Evolutionary conservation across 139 green algal species (phyloP).

Genomic region (Closterium sp.): DNA sequence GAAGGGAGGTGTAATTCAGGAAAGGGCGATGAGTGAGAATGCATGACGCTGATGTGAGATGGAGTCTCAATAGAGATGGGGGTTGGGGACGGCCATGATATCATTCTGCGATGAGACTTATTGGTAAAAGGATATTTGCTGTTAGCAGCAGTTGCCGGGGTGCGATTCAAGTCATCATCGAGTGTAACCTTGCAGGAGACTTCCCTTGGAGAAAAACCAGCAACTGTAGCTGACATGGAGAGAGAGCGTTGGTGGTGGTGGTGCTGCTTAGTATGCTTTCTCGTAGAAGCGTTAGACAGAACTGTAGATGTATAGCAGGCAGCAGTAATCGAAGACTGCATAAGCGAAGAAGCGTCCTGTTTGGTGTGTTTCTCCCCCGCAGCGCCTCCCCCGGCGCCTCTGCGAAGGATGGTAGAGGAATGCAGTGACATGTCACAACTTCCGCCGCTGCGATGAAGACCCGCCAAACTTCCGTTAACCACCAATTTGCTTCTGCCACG

Average conservation of each 20-base stretch:
- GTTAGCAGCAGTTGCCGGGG: neutral
- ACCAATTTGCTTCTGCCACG: too few species aligned
- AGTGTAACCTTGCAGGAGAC: neutral
- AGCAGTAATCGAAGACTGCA: neutral
- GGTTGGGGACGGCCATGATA: neutral
- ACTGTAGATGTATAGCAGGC: neutral
- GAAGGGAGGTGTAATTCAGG: neutral
- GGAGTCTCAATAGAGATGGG: neutral
- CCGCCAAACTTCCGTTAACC: too few species aligned
- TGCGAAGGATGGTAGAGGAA: too few species aligned
- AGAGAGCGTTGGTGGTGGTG: neutral
- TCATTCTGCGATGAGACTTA: neutral
- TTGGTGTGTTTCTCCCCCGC: too few species aligned
- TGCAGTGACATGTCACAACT: too few species aligned
- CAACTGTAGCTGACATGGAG: neutral
- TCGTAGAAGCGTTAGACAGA: neutral
- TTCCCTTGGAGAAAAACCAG: too few species aligned
- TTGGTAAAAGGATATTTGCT: neutral
- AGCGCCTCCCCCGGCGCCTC: too few species aligned
- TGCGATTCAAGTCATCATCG: neutral
- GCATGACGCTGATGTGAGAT: neutral
- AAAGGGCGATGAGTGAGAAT: neutral
- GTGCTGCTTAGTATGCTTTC: too few species aligned
- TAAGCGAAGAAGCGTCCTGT: too few species aligned
- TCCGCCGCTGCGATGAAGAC: too few species aligned